Base-by-base conservation (phyloP, 2,329 filamentous ascomycete genomes). In the Colletotrichum camelliae region DNA sequence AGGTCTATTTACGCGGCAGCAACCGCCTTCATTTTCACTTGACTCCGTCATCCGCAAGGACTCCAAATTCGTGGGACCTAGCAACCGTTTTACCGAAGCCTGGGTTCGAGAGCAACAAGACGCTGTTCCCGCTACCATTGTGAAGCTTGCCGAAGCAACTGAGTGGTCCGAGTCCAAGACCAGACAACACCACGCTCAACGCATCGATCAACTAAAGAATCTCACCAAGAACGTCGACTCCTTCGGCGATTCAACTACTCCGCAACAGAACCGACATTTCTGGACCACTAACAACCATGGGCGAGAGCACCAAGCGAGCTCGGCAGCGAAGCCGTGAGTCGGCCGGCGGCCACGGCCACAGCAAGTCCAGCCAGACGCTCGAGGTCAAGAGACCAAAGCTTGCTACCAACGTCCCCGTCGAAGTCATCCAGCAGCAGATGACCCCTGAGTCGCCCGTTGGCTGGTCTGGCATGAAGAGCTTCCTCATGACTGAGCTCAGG, bases 321-420 rank as follows among this genome's bases (percentile, higher is more conserved):
- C 74, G 74, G 74, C 74, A 76, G 70, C 70, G 70, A 65, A 76
- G 74, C 70, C 74, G 74, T 65, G 74, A 76, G 29, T 76, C 74
- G 2, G 39, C 18, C 16, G 67, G 43, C 10, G 43, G 69, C 29
- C 21, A 29, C 1, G 7, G 66, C 65, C 55, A 57, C 29, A 39
- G 62, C 72, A 73, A 73, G 37, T 31, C 61, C 1, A 35, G 72
- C 35, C 73, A 72, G 4, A 18, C 31, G 1, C 31, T 65, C 39
- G 74, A 76, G 13, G 69, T 55, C 65, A 76, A 76, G 60, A 64
- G 74, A 12, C 74, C 74, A 8, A 76, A 69, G 29, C 74, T 76
- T 8, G 43, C 70, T 7, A 74, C 74, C 7, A 66, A 69, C 15
- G 65, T 76, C 16, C 70, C 70, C n/a, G 48, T 76, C 60, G 70